phyloP scores from a whole-genome alignment of 2,329 filamentous ascomycete species.

The Camptophora hylomeconis region DNA sequence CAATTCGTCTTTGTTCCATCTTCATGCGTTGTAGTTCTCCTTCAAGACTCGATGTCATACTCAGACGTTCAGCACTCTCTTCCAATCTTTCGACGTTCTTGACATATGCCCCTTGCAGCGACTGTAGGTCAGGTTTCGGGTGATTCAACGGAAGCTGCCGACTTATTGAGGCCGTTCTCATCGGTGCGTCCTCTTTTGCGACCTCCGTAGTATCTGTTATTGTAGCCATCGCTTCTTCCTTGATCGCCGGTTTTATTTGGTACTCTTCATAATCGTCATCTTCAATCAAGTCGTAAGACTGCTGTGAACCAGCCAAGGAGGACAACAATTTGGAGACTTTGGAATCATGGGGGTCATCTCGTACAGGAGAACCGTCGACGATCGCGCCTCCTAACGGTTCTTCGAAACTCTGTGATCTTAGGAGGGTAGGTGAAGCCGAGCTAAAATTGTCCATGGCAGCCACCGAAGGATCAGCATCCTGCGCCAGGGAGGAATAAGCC shows the following conservation, averaged over 20 bases:
- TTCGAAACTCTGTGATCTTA: too few species aligned
- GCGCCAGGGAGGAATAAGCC: too few species aligned
- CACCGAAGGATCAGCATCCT: too few species aligned
- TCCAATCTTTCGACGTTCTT: slow-evolving; percentile 38
- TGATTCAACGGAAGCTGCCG: slow-evolving; percentile 31
- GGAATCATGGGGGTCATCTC: background rate
- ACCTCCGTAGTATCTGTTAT: slow-evolving; percentile 7
- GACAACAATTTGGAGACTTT: slow-evolving; percentile 3
- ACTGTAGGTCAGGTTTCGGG: slow-evolving; percentile 36
- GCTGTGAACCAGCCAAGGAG: slow-evolving; percentile 6
- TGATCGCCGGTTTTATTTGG: slow-evolving; percentile 9
- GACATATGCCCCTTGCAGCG: slow-evolving; percentile 36
- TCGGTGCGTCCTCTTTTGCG: slow-evolving; percentile 11
- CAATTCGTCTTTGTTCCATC: slow-evolving; percentile 25
- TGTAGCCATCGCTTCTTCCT: slow-evolving; percentile 3
- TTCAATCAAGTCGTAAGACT: slow-evolving; percentile 34
- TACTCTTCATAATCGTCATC: slow-evolving; percentile 30
- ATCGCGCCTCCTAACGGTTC: background rate
- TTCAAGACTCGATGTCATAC: slow-evolving; percentile 33
- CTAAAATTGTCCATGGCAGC: too few species aligned
- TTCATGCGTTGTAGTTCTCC: slow-evolving; percentile 34
- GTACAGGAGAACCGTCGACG: slow-evolving; percentile 1
- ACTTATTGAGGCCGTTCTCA: slow-evolving; percentile 26
- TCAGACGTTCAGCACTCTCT: slow-evolving; percentile 35
- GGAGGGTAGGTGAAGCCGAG: too few species aligned